Evolutionary conservation across 495 filamentous ascomycete genomes (phyloP).

Genomic region (Lineolata rhizophorae): DNA sequence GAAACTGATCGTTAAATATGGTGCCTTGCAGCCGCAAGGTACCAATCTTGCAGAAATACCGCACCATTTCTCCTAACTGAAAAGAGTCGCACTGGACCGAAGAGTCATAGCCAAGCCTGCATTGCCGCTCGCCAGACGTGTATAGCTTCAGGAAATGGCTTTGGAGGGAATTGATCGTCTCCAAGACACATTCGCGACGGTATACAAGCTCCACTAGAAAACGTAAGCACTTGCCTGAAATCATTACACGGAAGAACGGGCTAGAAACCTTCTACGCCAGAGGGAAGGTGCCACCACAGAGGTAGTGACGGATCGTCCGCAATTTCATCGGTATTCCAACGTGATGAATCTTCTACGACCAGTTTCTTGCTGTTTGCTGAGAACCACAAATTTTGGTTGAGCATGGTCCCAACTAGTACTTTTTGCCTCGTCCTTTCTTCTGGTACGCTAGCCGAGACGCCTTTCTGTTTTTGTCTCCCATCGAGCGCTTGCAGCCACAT

Average conservation of each 20-base stretch:
- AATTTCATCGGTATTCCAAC: slow-evolving; percentile 29
- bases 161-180: slow-evolving; percentile 57
- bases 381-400: slow-evolving; percentile 31
- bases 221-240: too few species aligned
- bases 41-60: slow-evolving; percentile 38
- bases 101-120: slow-evolving; percentile 55
- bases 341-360: slow-evolving; percentile 40
- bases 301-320: slow-evolving; percentile 18
- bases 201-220: slow-evolving; percentile 44
- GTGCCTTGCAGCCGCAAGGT: slow-evolving; percentile 20
- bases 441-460: slow-evolving; percentile 12
- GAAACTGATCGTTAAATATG: slow-evolving; percentile 11
- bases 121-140: slow-evolving; percentile 35
- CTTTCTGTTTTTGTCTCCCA: too few species aligned
- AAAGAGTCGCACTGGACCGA: slow-evolving; percentile 62
- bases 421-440: slow-evolving; percentile 42
- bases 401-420: slow-evolving; percentile 34
- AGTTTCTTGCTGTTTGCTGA: slow-evolving; percentile 32
- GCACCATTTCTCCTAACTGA: slow-evolving; percentile 67
- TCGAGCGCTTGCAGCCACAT: slow-evolving; percentile 14
- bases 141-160: slow-evolving; percentile 51
- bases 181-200: slow-evolving; percentile 46
- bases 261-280: slow-evolving; percentile 44
- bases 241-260: neutral
- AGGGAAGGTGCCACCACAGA: slow-evolving; percentile 54